A percentile compares a stretch with the other conserved stretches of the same genome.
phyloP scores from a whole-genome alignment of 2,329 filamentous ascomycete genomes.

The Plenodomus tracheiphilus region DNA sequence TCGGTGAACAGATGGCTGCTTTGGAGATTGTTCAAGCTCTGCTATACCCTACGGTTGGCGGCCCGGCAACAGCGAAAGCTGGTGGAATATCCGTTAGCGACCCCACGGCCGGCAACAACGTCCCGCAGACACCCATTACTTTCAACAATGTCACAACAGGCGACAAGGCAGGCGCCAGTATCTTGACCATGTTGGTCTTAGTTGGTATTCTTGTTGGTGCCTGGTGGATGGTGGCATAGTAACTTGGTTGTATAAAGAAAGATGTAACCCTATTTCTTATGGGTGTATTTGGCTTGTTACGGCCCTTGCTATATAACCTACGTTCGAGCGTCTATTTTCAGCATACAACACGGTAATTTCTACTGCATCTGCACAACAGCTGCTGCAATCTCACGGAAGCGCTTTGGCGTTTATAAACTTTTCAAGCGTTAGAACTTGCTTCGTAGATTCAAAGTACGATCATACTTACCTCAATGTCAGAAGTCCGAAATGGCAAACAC shows the following conservation, averaged over 20 bases:
- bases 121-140: slow-evolving; percentile 31
- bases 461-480: too few relatives aligned
- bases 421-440: neutral
- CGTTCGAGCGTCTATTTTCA: neutral
- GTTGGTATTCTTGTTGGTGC: slow-evolving; percentile 59
- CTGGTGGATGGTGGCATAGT: slow-evolving; percentile 55
- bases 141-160: slow-evolving; percentile 55
- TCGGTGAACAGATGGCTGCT: slow-evolving; percentile 64
- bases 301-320: neutral
- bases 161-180: slow-evolving; percentile 70
- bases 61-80: slow-evolving; percentile 52
- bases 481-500: too few relatives aligned
- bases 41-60: slow-evolving; percentile 35
- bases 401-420: neutral
- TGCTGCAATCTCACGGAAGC: neutral
- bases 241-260: slow-evolving; percentile 8
- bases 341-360: neutral
- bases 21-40: slow-evolving; percentile 58
- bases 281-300: neutral
- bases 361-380: neutral
- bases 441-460: neutral
- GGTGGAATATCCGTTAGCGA: slow-evolving; percentile 58
- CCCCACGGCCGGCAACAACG: slow-evolving; percentile 43
- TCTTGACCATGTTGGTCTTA: slow-evolving; percentile 64
- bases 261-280: neutral